phyloP scores from a whole-genome alignment of 345 rosid genomes.

The Hibiscus mutabilis region DNA sequence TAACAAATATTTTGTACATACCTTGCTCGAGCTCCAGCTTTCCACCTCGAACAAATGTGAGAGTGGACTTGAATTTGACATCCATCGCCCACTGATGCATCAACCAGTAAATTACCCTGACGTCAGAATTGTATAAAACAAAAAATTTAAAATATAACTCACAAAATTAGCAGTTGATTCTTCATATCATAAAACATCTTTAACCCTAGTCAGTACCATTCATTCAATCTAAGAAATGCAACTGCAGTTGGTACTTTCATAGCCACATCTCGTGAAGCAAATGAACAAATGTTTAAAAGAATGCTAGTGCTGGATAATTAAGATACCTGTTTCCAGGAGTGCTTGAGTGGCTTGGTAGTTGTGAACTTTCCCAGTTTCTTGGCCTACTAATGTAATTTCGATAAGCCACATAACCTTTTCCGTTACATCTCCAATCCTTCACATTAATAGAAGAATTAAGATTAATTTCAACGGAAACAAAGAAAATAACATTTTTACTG shows the following conservation, averaged over 20 bases:
- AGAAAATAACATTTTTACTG: too few relatives aligned
- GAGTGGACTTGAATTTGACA: constrained; percentile 54
- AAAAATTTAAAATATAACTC: constrained; percentile 33
- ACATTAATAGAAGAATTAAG: constrained; percentile 9
- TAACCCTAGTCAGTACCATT: neutral
- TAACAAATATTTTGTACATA: constrained; percentile 23
- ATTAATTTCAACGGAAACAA: neutral
- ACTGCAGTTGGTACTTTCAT: neutral
- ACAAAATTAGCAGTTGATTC: constrained; percentile 13
- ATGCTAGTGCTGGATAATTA: neutral
- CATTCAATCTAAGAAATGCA: neutral
- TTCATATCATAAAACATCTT: constrained; percentile 9
- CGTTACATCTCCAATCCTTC: constrained; percentile 97
- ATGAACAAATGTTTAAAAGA: neutral
- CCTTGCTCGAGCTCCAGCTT: constrained; percentile 78
- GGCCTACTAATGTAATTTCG: constrained; percentile 84
- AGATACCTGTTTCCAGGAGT: constrained; percentile 78
- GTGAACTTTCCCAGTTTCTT: constrained; percentile 65
- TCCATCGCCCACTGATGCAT: constrained; percentile 94
- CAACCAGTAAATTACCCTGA: constrained; percentile 83
- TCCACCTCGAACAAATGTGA: constrained; percentile 64
- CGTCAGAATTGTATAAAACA: constrained; percentile 57
- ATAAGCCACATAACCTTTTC: constrained; percentile 76
- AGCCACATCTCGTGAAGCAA: neutral
- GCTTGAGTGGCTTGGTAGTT: constrained; percentile 53